phyloP scores from a whole-genome alignment of 805 yeast genomes.

The Saccharomyces mikatae region DNA sequence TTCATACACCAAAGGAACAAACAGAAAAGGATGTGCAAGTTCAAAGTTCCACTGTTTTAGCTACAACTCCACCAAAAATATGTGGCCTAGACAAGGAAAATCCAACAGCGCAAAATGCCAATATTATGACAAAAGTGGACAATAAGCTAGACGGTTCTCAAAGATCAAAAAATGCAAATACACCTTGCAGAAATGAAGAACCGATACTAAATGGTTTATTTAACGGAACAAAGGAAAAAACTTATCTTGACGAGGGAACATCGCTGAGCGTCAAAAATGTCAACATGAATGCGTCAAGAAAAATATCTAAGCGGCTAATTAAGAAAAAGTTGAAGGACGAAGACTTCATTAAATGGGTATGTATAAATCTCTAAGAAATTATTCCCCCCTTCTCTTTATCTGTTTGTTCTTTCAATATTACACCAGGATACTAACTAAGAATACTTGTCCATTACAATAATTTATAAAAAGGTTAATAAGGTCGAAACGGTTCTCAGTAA shows the following conservation, averaged over 20 bases:
- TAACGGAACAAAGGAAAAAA: not conserved
- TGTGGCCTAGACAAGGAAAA: not conserved
- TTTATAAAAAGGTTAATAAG: constrained; percentile 3
- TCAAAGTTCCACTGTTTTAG: not conserved
- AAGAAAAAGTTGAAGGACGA: constrained; percentile 19
- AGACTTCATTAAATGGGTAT: constrained; percentile 25
- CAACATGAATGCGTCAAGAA: not conserved
- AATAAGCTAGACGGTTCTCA: not conserved
- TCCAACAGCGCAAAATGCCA: not conserved
- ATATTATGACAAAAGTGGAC: not conserved
- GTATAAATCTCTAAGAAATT: constrained; percentile 1
- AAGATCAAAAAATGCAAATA: not conserved
- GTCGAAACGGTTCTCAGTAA: constrained; percentile 8
- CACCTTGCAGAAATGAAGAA: not conserved
- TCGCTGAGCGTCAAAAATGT: not conserved
- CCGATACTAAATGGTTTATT: not conserved
- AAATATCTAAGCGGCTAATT: constrained; percentile 15
- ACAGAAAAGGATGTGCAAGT: not conserved
- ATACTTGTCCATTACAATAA: not conserved
- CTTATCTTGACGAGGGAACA: not conserved
- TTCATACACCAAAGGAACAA: not conserved
- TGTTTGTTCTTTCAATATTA: not conserved
- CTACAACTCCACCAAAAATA: not conserved
- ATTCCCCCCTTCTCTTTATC: not conserved
- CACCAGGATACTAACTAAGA: not conserved